Conservation (phyloP, 768 basidiomycete genomes). For the Pisolithus sp. region DNA sequence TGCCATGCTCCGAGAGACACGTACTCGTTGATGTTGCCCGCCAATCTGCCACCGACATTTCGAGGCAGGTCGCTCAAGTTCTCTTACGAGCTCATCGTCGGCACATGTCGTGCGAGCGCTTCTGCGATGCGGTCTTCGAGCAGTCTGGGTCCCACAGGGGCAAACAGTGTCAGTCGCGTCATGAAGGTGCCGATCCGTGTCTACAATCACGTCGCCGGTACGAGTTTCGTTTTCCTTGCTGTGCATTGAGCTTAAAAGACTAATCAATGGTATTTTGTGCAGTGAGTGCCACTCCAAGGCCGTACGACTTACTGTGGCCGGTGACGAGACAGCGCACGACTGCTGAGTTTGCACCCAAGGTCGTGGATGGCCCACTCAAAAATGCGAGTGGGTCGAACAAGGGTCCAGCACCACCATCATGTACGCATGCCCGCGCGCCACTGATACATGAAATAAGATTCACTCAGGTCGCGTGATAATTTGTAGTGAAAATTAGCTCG, state of each 20-base stretch:
- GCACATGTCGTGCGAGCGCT: slow-evolving; percentile 63
- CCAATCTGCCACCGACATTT: slow-evolving; percentile 85
- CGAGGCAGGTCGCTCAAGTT: slow-evolving; percentile 78
- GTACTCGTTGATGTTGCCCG: slow-evolving; percentile 71
- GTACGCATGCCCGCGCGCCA: slow-evolving; percentile 13
- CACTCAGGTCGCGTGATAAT: not conserved
- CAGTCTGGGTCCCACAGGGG: slow-evolving; percentile 29
- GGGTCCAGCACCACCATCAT: not conserved
- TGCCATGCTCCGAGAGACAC: slow-evolving; percentile 55
- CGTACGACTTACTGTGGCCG: slow-evolving; percentile 86
- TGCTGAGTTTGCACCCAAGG: slow-evolving; percentile 24
- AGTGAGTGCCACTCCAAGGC: slow-evolving; percentile 51
- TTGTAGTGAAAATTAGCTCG: slow-evolving; percentile 7
- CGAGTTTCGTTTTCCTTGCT: slow-evolving; percentile 13
- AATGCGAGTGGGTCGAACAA: not conserved
- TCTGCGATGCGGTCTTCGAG: slow-evolving; percentile 24
- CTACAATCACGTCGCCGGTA: slow-evolving; percentile 83
- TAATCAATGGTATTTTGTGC: not conserved
- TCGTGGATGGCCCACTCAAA: slow-evolving; percentile 17
- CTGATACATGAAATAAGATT: not conserved
- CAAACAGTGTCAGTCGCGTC: slow-evolving; percentile 57
- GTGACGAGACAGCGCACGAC: slow-evolving; percentile 38
- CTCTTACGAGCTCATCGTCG: slow-evolving; percentile 86
- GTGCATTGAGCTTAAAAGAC: not conserved
- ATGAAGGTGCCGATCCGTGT: slow-evolving; percentile 91